phyloP scores from a whole-genome alignment of 495 filamentous ascomycete species.

The Neurospora tetrasperma region DNA sequence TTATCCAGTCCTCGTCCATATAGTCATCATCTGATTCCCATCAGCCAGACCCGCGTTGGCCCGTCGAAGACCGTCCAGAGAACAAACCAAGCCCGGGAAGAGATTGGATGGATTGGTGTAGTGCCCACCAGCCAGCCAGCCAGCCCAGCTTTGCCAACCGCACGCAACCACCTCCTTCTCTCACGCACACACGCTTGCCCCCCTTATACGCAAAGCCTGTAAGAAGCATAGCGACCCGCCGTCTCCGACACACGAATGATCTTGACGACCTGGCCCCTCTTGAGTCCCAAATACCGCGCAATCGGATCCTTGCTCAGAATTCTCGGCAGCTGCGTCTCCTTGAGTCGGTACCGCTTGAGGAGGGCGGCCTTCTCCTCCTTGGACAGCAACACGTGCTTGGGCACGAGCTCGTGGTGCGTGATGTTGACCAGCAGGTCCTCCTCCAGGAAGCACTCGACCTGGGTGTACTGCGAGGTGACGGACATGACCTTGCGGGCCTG shows the following conservation, averaged over 20 bases:
- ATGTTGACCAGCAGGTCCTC: constrained; percentile 96
- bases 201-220: constrained; percentile 44
- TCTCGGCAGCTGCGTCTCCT: constrained; percentile 91
- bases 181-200: neutral
- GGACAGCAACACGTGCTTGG: constrained; percentile 83
- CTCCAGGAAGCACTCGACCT: constrained; percentile 91
- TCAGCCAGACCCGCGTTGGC: neutral
- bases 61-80: neutral
- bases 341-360: constrained; percentile 80
- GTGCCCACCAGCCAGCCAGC: neutral
- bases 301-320: constrained; percentile 89
- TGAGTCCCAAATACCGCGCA: constrained; percentile 80
- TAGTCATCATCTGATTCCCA: neutral
- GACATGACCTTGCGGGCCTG: constrained; percentile 78
- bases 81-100: neutral
- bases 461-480: constrained; percentile 52
- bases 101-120: neutral
- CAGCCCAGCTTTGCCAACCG: neutral
- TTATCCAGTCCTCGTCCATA: neutral
- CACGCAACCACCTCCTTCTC: neutral
- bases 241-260: constrained; percentile 82
- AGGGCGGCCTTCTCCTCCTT: constrained; percentile 78
- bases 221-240: constrained; percentile 70
- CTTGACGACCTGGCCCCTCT: constrained; percentile 94
- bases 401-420: constrained; percentile 93